Conservation (phyloP, 2,329 filamentous ascomycete genomes). For the Paraphaeosphaeria minitans region DNA sequence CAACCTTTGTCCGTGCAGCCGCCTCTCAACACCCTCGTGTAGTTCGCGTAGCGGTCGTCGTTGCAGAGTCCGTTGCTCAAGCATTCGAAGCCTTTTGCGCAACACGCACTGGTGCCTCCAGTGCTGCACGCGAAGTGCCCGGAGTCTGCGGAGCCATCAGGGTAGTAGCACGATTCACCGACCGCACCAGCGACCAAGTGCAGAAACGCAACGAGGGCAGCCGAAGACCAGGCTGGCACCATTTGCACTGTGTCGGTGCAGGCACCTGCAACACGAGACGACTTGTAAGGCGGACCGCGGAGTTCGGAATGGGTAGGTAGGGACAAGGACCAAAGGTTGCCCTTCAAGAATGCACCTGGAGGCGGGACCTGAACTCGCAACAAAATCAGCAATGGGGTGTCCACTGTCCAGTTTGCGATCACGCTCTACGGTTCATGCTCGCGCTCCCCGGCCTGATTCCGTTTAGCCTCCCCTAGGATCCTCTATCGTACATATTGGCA, state of each 20-base stretch:
- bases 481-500: neutral
- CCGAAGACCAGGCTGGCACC: neutral
- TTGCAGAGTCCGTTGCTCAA: slow-evolving; percentile 27
- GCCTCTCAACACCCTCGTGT: slow-evolving; percentile 20
- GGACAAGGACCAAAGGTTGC: slow-evolving; percentile 1
- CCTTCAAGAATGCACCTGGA: neutral
- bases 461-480: slow-evolving; percentile 4
- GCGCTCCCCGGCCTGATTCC: neutral
- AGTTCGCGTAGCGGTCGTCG: slow-evolving; percentile 24
- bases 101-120: slow-evolving; percentile 19
- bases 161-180: slow-evolving; percentile 22
- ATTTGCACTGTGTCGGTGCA: slow-evolving; percentile 3
- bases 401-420: neutral
- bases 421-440: slow-evolving; percentile 1
- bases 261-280: slow-evolving; percentile 1
- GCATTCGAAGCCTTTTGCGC: slow-evolving; percentile 22
- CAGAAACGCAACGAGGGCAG: neutral
- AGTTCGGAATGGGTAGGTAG: neutral
- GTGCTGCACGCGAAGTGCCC: slow-evolving; percentile 16
- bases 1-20: slow-evolving; percentile 25
- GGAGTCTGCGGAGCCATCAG: slow-evolving; percentile 20
- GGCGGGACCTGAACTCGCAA: neutral
- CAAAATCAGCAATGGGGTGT: neutral
- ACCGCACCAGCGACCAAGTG: slow-evolving; percentile 1
- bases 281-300: slow-evolving; percentile 3